Base-by-base conservation (phyloP, 805 yeast species). In the Candida lessepsii region DNA sequence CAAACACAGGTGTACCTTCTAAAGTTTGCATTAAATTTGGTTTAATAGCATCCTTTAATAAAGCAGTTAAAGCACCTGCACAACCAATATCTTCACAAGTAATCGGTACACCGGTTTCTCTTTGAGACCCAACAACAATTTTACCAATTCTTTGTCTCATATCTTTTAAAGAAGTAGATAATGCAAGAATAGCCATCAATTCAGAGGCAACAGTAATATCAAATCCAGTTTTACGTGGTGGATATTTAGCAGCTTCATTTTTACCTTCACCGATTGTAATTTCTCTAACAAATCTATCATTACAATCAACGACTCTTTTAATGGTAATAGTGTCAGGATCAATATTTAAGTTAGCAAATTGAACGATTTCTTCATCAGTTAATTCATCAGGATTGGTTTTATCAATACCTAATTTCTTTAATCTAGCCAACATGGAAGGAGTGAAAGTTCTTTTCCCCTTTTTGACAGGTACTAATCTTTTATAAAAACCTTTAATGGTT, bases 151-250 rank as follows among this genome's bases (percentile, higher is more conserved):
- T 78, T 52, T 76, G 77, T 60, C 96, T 78, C 85, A 91, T 77
- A 62, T 91, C 97, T 44, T 75, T 67, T 54, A 91, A 75, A 21
- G 83, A 79, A 39, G 78, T 81, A 7, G 95, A 78, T 39, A 91
- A 72, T 3, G 98, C 96, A 50, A 91, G 73, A 42, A 91, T 86
- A 16, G 98, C 97, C 98, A 91, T 91, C 51, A 89, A 78, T 70
- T 91, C 98, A 23, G 91, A 82, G 8, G 98, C 98, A 48, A 91
- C 98, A 10, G 97, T 84, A 59, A 91, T 90, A 61, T 91, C 98
- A 65, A 91, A 89, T 10, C 98, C 98, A 14, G 96, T 81, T 47
- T 78, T 74, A 58, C 98, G 81, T 17, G 84, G 79, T 42, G 80
- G 78, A 45, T 90, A 95, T 71, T 87, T 89, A 37, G 59, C 35